Percentiles rank a stretch among this genome's conserved stretches.
Evolutionary conservation across 2,329 filamentous ascomycete species (phyloP).

Genomic region (Botrytis paeoniae): DNA sequence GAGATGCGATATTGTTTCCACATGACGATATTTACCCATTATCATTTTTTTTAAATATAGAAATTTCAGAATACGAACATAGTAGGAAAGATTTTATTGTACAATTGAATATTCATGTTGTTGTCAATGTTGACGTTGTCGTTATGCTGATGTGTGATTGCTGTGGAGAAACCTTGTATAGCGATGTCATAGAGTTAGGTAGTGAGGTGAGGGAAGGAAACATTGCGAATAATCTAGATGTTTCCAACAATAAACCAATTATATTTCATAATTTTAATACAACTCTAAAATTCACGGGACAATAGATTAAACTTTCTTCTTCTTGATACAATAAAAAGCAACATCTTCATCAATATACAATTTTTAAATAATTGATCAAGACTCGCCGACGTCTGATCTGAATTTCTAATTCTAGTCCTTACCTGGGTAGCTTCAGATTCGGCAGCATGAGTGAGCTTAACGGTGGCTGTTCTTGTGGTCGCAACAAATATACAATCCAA

Average conservation of each 20-base stretch:
- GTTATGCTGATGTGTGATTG: background rate
- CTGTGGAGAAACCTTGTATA: background rate
- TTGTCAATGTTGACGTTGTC: background rate
- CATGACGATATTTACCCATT: background rate
- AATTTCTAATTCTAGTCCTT: background rate
- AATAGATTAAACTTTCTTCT: background rate
- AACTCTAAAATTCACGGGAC: background rate
- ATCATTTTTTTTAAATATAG: background rate
- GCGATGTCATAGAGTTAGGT: background rate
- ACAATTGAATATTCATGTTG: background rate
- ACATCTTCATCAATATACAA: background rate
- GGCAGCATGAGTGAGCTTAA: conserved; percentile 13
- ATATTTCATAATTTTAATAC: background rate
- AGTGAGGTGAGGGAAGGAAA: background rate
- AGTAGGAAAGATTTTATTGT: background rate
- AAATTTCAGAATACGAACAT: background rate
- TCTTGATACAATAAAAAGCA: background rate
- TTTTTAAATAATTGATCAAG: background rate
- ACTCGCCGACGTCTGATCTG: background rate
- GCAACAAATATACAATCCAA: conserved; percentile 75
- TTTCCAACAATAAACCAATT: conserved; percentile 17
- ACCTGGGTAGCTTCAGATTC: background rate
- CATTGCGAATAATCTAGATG: conserved; percentile 17
- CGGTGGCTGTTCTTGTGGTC: conserved; percentile 82
- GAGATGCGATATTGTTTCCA: background rate